Evolutionary conservation across 2,329 filamentous ascomycete species (phyloP), one percentile per base, ranked within the genome.

Genomic region (Teratosphaeria destructans): DNA sequence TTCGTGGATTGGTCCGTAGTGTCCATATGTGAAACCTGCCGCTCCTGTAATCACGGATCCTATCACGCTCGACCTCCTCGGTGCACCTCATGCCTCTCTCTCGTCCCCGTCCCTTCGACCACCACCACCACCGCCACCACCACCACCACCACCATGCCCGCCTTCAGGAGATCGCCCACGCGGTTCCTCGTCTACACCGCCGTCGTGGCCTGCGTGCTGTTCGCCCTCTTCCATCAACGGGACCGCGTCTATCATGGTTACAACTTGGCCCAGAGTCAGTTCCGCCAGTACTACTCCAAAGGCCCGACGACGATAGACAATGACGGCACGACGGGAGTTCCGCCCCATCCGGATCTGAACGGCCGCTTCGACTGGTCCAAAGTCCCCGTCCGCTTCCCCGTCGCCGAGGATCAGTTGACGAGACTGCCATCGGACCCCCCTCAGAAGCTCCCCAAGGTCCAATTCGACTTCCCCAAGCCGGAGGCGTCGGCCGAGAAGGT

Each of bases 381-480:
- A 32, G 67, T 78, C 2, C 69, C 72, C 1, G 65, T 75, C n/a
- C 70, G 73, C 43, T 73, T 78, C 63, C 75, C 74, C 10, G 70
- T 77, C 54, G 11, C 52, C 2, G 26, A 16, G 12, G 63, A 69
- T 26, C 66, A 66, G 8, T 62, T 74, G 49, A 71, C 67, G 7
- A 65, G 69, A 12, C 62, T 79, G 29, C 77, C 77, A 10, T 72
- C 69, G 3, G 72, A 66, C 16, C 66, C 69, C 27, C 74, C 75
- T 1, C 65, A 64, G 14, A 64, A 68, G 54, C 70, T 79, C 1
- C 77, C 77, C 0, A 72, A 68, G 57, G 73, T 79, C 35, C 78
- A 80, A 59, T 70, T 72, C 61, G 63, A 68, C 1, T 79, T 79
- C 61, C 60, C 68, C 1, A 54, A 64, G 5, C 76, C 79, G 60